phyloP scores from a whole-genome alignment of 306 rosid species.

The Prunus padus region DNA sequence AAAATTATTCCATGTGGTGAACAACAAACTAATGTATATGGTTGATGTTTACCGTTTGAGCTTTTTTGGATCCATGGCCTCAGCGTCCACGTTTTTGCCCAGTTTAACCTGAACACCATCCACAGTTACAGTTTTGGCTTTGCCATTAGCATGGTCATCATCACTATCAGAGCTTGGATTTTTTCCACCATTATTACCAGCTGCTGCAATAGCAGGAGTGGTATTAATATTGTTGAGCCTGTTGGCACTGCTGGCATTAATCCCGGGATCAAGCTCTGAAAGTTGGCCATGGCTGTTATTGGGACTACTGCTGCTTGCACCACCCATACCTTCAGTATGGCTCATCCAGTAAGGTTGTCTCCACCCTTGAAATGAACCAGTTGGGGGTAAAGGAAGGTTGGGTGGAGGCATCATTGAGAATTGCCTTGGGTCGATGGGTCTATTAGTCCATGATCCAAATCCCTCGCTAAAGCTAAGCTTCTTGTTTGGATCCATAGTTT shows the following conservation, averaged over 20 bases:
- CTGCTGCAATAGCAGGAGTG: neutral
- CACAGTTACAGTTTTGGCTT: neutral
- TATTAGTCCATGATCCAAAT: neutral
- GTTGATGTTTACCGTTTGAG: slow-evolving; percentile 27
- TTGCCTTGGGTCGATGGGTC: neutral
- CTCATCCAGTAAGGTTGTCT: neutral
- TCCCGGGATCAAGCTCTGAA: no score
- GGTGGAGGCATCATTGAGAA: slow-evolving; percentile 14
- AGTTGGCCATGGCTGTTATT: neutral
- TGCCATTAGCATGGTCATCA: neutral
- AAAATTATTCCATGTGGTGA: neutral
- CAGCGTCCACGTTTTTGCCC: neutral
- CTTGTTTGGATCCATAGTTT: slow-evolving; percentile 13
- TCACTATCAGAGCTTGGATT: neutral
- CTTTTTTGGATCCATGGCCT: slow-evolving; percentile 27
- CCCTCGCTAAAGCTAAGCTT: neutral
- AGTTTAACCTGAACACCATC: neutral
- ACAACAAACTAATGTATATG: neutral
- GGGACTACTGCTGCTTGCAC: neutral
- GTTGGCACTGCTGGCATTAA: neutral
- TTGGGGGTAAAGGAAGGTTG: slow-evolving; percentile 1
- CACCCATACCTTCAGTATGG: neutral
- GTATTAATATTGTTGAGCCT: neutral
- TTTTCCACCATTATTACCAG: neutral
- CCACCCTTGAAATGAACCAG: slow-evolving; percentile 12